Percentiles rank a stretch among this genome's conserved stretches.
Evolutionary conservation across 1,139 yeast genomes (phyloP).

Genomic region (Pichia sp.): DNA sequence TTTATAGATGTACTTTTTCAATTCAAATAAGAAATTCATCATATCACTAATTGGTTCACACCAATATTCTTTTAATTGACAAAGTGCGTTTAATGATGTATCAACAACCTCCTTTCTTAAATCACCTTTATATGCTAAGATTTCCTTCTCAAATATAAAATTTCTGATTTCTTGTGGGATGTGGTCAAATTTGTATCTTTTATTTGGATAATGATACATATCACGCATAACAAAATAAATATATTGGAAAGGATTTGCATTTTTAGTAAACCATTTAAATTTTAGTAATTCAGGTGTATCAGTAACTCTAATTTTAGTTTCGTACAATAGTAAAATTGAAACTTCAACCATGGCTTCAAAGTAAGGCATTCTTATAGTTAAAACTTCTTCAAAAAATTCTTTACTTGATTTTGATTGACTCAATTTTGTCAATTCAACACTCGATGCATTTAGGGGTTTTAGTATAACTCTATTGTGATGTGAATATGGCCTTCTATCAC

Average conservation of each 20-base stretch:
- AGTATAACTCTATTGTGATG: conserved; percentile 15
- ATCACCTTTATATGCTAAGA: conserved; percentile 12
- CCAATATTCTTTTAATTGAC: conserved; percentile 5
- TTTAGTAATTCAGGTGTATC: conserved; percentile 8
- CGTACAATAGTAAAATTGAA: conserved; percentile 10
- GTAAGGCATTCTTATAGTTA: conserved; percentile 12
- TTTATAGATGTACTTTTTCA: conserved; percentile 11
- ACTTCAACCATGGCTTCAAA: conserved; percentile 10
- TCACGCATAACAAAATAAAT: conserved; percentile 16
- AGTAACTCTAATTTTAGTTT: conserved; percentile 10
- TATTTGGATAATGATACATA: conserved; percentile 13
- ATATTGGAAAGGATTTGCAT: conserved; percentile 16
- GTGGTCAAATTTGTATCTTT: conserved; percentile 6
- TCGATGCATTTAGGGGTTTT: conserved; percentile 8
- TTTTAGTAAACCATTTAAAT: conserved; percentile 15
- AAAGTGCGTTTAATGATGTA: conserved; percentile 2
- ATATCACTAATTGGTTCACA: conserved; percentile 10
- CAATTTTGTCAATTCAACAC: conserved; percentile 9
- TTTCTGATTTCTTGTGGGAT: conserved; percentile 12
- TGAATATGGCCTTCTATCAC: conserved; percentile 12
- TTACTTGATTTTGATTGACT: conserved; percentile 10
- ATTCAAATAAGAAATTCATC: conserved; percentile 11
- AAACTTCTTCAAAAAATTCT: conserved; percentile 11
- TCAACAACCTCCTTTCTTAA: conserved; percentile 12
- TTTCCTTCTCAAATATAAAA: conserved; percentile 10